These are phyloP conservation scores for Aspergillus viridinutans DNA, from an alignment of 2,329 filamentous ascomycete genomes.

Conservation along the genomic window DNA sequence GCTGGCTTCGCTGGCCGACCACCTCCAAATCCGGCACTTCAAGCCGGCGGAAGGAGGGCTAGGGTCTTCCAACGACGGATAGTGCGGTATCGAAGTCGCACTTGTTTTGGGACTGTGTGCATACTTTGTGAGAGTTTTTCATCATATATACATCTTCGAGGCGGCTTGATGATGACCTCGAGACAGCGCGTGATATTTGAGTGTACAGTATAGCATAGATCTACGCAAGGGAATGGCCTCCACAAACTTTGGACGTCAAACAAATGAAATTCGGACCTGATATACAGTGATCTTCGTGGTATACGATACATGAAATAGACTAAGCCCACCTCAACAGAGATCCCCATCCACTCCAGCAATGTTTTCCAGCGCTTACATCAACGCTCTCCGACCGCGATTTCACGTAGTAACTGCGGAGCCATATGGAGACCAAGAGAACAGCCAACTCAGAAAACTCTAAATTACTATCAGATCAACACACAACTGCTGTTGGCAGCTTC, in stretches of 20 bases:
- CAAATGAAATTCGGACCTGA: slow-evolving; percentile 30
- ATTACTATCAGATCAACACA: background rate
- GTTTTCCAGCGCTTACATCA: background rate
- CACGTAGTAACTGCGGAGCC: background rate
- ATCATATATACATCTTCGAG: background rate
- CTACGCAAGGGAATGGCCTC: background rate
- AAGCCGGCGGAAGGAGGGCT: slow-evolving; percentile 5
- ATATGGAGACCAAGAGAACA: background rate
- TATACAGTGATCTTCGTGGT: slow-evolving; percentile 29
- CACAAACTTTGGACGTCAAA: slow-evolving; percentile 8
- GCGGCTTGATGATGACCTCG: background rate
- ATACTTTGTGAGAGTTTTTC: background rate
- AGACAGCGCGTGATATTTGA: background rate
- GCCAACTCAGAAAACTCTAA: background rate
- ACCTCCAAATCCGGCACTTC: background rate
- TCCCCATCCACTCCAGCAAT: slow-evolving; percentile 2
- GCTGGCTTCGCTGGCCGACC: slow-evolving; percentile 17
- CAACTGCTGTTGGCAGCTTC: background rate
- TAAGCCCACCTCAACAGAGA: slow-evolving; percentile 12
- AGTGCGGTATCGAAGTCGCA: background rate
- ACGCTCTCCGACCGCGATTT: background rate
- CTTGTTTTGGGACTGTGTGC: background rate
- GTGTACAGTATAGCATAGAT: background rate
- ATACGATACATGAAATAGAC: slow-evolving; percentile 30
- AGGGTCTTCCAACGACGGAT: background rate